These are phyloP conservation scores for Ustulina deusta DNA, from an alignment of 2,329 filamentous ascomycete genomes.

Conservation along the genomic window DNA sequence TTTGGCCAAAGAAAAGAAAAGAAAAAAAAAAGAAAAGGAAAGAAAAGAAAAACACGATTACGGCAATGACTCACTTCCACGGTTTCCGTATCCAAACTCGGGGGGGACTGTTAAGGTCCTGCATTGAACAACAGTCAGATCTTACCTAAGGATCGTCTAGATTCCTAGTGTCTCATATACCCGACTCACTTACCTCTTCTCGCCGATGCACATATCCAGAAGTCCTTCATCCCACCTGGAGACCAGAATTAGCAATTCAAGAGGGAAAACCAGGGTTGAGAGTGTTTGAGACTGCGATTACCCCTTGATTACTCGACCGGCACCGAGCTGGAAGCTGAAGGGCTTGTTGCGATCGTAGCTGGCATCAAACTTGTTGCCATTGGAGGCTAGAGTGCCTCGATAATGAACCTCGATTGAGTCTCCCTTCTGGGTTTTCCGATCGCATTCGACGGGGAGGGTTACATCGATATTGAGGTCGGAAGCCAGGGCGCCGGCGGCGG, in stretches of 20 bases:
- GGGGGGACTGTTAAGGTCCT: constrained; percentile 91
- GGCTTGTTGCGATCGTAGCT: constrained; percentile 82
- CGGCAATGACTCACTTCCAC: constrained; percentile 54
- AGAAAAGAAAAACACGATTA: neutral
- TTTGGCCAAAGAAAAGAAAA: neutral
- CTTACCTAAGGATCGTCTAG: constrained; percentile 13
- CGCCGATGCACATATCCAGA: constrained; percentile 93
- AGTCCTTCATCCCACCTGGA: constrained; percentile 88
- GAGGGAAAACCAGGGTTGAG: constrained; percentile 8
- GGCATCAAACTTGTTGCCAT: constrained; percentile 86
- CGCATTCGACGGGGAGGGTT: constrained; percentile 79
- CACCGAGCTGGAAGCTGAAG: constrained; percentile 82
- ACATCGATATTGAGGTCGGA: constrained; percentile 81
- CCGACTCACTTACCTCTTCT: constrained; percentile 72
- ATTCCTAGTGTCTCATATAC: neutral
- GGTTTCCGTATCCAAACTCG: constrained; percentile 82
- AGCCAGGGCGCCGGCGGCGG: constrained; percentile 64
- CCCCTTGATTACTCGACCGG: constrained; percentile 90
- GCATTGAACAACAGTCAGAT: constrained; percentile 38
- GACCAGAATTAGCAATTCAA: constrained; percentile 1
- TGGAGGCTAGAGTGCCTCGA: constrained; percentile 78
- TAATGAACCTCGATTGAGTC: constrained; percentile 91
- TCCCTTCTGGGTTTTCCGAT: constrained; percentile 79
- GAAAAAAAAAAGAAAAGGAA: neutral
- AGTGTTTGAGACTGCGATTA: constrained; percentile 49